phyloP scores from a whole-genome alignment of 805 yeast genomes.

The Wickerhamiella lipophila region DNA sequence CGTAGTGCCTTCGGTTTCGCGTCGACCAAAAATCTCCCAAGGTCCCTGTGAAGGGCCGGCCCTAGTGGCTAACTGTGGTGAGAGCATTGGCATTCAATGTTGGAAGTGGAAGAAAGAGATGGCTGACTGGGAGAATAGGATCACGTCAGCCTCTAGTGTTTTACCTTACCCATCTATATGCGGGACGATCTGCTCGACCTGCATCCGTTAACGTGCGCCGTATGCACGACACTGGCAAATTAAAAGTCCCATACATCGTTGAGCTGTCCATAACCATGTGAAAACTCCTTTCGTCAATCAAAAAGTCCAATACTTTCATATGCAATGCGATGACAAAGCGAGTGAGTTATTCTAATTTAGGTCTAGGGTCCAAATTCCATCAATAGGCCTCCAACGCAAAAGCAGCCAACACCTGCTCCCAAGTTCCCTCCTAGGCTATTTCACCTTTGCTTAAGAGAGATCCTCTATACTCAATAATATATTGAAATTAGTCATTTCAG shows the following conservation, averaged over 20 bases:
- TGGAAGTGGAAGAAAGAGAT: conserved; percentile 1
- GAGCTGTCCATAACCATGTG: no score
- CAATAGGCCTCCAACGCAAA: background rate
- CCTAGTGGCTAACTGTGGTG: conserved; percentile 11
- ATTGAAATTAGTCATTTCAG: background rate
- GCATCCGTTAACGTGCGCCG: background rate
- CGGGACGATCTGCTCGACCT: background rate
- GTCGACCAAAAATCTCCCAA: conserved; percentile 10
- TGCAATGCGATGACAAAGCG: conserved; percentile 3
- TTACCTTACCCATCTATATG: conserved; percentile 7
- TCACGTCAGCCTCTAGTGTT: conserved; percentile 6
- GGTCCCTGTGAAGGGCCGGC: conserved; percentile 11
- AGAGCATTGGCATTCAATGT: conserved; percentile 12
- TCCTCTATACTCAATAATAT: background rate
- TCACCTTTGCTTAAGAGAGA: background rate
- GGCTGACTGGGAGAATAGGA: conserved; percentile 5
- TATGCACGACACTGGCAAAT: background rate
- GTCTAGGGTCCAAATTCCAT: conserved; percentile 6
- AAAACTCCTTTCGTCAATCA: no score
- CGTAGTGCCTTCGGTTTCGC: conserved; percentile 5
- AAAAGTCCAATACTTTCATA: background rate
- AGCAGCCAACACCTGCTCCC: background rate
- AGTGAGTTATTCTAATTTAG: background rate
- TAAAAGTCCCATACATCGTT: background rate
- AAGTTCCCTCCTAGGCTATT: background rate